phyloP scores from a whole-genome alignment of 2,329 filamentous ascomycete species.

The Rachicladosporium sp. region DNA sequence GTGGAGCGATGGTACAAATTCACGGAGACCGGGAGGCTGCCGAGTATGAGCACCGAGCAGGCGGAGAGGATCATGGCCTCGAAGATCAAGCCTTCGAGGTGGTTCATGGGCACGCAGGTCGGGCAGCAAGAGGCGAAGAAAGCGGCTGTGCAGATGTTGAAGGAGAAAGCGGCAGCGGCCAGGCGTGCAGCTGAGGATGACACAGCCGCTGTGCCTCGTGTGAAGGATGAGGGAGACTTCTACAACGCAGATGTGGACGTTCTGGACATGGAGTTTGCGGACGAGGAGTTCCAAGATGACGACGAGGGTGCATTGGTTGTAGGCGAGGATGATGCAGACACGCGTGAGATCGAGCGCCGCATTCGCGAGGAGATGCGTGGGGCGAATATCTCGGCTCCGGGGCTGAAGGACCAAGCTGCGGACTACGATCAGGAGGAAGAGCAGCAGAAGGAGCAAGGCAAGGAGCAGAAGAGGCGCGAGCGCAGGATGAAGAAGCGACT shows the following conservation, averaged over 20 bases:
- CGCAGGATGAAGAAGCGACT: slow-evolving; percentile 71
- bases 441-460: slow-evolving; percentile 51
- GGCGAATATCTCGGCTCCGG: slow-evolving; percentile 60
- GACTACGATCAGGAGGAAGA: slow-evolving; percentile 54
- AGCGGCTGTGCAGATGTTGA: slow-evolving; percentile 10
- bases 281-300: slow-evolving; percentile 71
- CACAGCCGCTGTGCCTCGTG: slow-evolving; percentile 13
- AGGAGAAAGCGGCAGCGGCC: slow-evolving; percentile 42
- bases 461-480: slow-evolving; percentile 59
- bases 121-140: slow-evolving; percentile 24
- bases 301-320: slow-evolving; percentile 70
- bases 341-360: slow-evolving; percentile 50
- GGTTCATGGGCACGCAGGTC: slow-evolving; percentile 57
- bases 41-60: slow-evolving; percentile 66
- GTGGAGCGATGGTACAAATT: slow-evolving; percentile 95
- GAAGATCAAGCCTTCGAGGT: slow-evolving; percentile 63
- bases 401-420: slow-evolving; percentile 38
- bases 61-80: slow-evolving; percentile 74
- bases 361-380: slow-evolving; percentile 71
- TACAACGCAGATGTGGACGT: slow-evolving; percentile 48
- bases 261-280: slow-evolving; percentile 53
- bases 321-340: slow-evolving; percentile 65
- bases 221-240: slow-evolving; percentile 30
- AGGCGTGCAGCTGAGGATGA: slow-evolving; percentile 32
- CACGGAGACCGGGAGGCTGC: slow-evolving; percentile 47